phyloP scores from a whole-genome alignment of 1,284 basidiomycete genomes.

The Apiotrichum brassicae region DNA sequence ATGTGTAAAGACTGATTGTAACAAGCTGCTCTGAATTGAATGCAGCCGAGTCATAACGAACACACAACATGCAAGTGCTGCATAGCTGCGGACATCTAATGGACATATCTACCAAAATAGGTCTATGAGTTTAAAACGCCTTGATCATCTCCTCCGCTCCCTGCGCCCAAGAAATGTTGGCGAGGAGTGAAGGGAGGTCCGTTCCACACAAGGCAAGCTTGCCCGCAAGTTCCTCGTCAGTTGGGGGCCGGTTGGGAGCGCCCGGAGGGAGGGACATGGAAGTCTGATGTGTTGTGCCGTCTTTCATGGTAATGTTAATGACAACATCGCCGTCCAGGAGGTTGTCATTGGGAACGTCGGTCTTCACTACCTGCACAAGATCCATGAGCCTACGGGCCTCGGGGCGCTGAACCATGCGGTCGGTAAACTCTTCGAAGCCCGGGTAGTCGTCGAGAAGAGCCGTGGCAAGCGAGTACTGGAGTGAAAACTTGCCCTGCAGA shows the following conservation, averaged over 20 bases:
- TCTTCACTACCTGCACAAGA: slow-evolving; percentile 6
- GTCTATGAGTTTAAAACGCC: slow-evolving; percentile 2
- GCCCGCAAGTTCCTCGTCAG: slow-evolving; percentile 2
- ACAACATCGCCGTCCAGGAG: slow-evolving; percentile 7
- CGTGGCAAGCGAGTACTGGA: slow-evolving; percentile 8
- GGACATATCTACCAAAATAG: not conserved
- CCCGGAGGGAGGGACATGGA: slow-evolving; percentile 3
- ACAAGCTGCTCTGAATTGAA: too few relatives aligned
- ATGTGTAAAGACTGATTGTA: too few relatives aligned
- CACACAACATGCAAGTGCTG: too few relatives aligned
- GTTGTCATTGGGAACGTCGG: slow-evolving; percentile 6
- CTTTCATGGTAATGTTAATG: slow-evolving; percentile 2
- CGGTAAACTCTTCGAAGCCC: slow-evolving; percentile 7
- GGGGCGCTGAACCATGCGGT: slow-evolving; percentile 6
- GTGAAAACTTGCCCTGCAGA: slow-evolving; percentile 9
- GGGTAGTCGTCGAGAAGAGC: slow-evolving; percentile 8
- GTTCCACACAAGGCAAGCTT: slow-evolving; percentile 5
- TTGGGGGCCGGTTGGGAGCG: slow-evolving; percentile 5
- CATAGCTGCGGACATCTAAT: too few relatives aligned
- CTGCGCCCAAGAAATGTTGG: slow-evolving; percentile 1
- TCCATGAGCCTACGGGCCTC: slow-evolving; percentile 5
- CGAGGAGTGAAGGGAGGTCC: slow-evolving; percentile 2
- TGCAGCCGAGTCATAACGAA: too few relatives aligned
- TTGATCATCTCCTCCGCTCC: slow-evolving; percentile 5
- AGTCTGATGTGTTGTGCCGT: slow-evolving; percentile 1